Evolutionary conservation across 495 filamentous ascomycete species (phyloP).

Genomic region (Hyaloscypha hepaticicola): DNA sequence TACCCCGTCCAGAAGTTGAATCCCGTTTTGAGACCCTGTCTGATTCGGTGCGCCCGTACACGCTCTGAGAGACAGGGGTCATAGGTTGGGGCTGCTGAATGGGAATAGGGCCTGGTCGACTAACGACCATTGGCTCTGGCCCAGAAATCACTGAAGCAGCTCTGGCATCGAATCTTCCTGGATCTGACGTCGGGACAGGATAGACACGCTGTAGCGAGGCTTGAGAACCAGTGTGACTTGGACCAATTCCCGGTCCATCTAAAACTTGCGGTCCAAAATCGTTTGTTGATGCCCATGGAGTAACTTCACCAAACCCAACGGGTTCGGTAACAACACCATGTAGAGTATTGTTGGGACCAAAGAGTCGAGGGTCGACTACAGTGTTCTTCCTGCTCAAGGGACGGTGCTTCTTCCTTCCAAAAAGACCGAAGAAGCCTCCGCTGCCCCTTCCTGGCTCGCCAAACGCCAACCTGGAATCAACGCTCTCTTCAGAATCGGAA

Average conservation of each 20-base stretch:
- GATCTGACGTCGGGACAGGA: constrained; percentile 62
- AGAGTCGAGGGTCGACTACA: constrained; percentile 51
- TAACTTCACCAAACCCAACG: constrained; percentile 45
- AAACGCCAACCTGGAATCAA: constrained; percentile 42
- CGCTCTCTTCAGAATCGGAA: constrained; percentile 32
- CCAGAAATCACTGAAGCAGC: constrained; percentile 43
- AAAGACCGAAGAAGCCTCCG: constrained; percentile 26
- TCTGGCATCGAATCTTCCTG: constrained; percentile 54
- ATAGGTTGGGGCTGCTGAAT: constrained; percentile 59
- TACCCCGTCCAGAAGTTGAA: constrained; percentile 33
- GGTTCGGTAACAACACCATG: constrained; percentile 49
- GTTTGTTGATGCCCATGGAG: constrained; percentile 22
- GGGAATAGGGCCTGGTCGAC: constrained; percentile 48
- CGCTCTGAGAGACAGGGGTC: constrained; percentile 52
- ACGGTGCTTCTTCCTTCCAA: constrained; percentile 23
- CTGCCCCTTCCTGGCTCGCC: constrained; percentile 32
- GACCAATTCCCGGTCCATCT: not conserved
- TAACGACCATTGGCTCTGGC: constrained; percentile 27
- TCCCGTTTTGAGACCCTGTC: constrained; percentile 25
- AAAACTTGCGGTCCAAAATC: constrained; percentile 27
- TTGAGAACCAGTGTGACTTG: constrained; percentile 38
- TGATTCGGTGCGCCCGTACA: constrained; percentile 43
- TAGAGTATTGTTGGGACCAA: constrained; percentile 54
- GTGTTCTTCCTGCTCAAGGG: constrained; percentile 37
- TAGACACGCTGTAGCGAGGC: constrained; percentile 40